Evolutionary conservation across 495 filamentous ascomycete genomes (phyloP).

Genomic region (Penicillium macrosclerotiorum): DNA sequence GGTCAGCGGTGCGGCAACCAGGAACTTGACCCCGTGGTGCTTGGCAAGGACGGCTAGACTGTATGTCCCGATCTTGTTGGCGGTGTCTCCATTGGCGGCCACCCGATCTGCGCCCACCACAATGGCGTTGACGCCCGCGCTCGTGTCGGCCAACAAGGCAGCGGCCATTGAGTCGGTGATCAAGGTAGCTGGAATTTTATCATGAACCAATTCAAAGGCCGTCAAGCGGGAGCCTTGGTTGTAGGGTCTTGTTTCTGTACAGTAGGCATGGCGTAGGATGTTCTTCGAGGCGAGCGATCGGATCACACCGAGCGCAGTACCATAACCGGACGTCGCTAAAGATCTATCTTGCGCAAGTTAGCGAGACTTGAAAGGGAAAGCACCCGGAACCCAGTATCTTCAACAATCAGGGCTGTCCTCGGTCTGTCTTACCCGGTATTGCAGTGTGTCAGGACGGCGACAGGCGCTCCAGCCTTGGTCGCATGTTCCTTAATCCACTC

Average conservation of each 20-base stretch:
- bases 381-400: too few species aligned
- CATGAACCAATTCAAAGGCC: slow-evolving; percentile 92
- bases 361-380: slow-evolving; percentile 1
- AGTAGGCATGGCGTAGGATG: slow-evolving; percentile 76
- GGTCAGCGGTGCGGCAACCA: slow-evolving; percentile 92
- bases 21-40: slow-evolving; percentile 86
- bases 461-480: slow-evolving; percentile 29
- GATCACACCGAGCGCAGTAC: slow-evolving; percentile 91
- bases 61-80: slow-evolving; percentile 99
- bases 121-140: slow-evolving; percentile 70
- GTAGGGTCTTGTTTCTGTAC: slow-evolving; percentile 95
- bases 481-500: slow-evolving; percentile 69
- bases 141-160: slow-evolving; percentile 65
- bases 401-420: too few species aligned
- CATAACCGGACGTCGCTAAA: slow-evolving; percentile 93
- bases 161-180: slow-evolving; percentile 97
- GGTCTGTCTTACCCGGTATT: slow-evolving; percentile 74
- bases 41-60: slow-evolving; percentile 79
- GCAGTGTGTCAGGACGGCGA: slow-evolving; percentile 89
- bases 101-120: slow-evolving; percentile 95
- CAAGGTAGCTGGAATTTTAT: slow-evolving; percentile 86
- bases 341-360: slow-evolving; percentile 54
- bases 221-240: slow-evolving; percentile 96
- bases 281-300: slow-evolving; percentile 69
- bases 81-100: slow-evolving; percentile 93